phyloP scores from a whole-genome alignment of 2,329 filamentous ascomycete genomes.

The Ascochyta fabae region DNA sequence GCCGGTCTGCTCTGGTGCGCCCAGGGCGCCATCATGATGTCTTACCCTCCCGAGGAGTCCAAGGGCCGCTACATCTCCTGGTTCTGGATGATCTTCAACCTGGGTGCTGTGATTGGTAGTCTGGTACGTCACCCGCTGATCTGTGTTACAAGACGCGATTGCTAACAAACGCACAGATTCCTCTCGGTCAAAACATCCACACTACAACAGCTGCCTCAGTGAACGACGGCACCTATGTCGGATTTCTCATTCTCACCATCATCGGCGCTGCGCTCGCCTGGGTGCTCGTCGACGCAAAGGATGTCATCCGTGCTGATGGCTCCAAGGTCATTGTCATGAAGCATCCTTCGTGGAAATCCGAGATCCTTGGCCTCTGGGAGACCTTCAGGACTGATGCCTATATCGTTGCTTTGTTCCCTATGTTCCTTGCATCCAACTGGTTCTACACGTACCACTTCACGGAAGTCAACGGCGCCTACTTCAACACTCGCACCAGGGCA shows the following conservation, averaged over 20 bases:
- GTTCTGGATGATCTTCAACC: conserved; percentile 96
- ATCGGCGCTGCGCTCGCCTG: conserved; percentile 73
- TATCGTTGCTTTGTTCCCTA: conserved; percentile 78
- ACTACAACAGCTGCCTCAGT: conserved; percentile 60
- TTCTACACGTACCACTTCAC: conserved; percentile 85
- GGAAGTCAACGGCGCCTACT: conserved; percentile 71
- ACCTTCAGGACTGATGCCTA: conserved; percentile 74
- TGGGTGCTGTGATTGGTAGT: conserved; percentile 86
- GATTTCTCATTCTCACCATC: conserved; percentile 84
- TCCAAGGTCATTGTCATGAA: conserved; percentile 85
- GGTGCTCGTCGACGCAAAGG: conserved; percentile 72
- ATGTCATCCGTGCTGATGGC: conserved; percentile 77
- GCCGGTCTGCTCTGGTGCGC: conserved; percentile 83
- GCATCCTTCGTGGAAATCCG: conserved; percentile 84
- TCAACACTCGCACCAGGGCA: conserved; percentile 76
- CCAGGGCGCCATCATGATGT: conserved; percentile 87
- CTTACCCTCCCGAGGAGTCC: conserved; percentile 78
- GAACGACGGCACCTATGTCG: conserved; percentile 83
- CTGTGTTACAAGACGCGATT: conserved; percentile 41
- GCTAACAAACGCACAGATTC: conserved; percentile 60
- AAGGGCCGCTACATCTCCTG: conserved; percentile 90
- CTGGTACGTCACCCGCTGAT: conserved; percentile 57
- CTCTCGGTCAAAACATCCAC: conserved; percentile 75
- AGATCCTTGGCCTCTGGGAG: conserved; percentile 77
- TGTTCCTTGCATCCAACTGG: conserved; percentile 82